A percentile compares a stretch with the other conserved stretches of the same genome.
These are phyloP conservation scores for Entoloma clypeatum DNA, from an alignment of 1,284 basidiomycete genomes.

Conservation along the genomic window DNA sequence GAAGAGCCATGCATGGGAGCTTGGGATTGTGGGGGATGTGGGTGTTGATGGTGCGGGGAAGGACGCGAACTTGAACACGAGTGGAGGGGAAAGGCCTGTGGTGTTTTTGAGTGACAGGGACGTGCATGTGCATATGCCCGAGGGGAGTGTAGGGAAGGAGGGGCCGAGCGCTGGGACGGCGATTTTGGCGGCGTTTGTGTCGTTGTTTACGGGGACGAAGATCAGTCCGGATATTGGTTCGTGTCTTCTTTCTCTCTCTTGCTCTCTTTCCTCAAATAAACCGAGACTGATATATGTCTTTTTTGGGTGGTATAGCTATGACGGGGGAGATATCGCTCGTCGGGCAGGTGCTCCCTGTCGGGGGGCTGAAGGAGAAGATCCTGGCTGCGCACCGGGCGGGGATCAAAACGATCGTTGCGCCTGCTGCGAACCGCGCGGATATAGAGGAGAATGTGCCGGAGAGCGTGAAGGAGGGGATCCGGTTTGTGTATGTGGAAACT, in stretches of 20 bases:
- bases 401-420: conserved; percentile 88
- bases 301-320: conserved; percentile 62
- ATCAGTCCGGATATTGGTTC: conserved; percentile 84
- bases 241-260: conserved; percentile 29
- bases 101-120: conserved; percentile 82
- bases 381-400: conserved; percentile 91
- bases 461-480: conserved; percentile 91
- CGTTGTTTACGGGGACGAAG: conserved; percentile 80
- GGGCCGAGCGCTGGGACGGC: conserved; percentile 96
- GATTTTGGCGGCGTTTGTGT: conserved; percentile 87
- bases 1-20: conserved; percentile 83
- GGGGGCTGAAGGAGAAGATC: conserved; percentile 94
- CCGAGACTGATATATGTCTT: conserved; percentile 7
- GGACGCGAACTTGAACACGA: too few species aligned
- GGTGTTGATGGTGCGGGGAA: too few species aligned
- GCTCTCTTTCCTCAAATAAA: neutral
- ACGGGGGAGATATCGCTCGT: conserved; percentile 93
- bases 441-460: conserved; percentile 95
- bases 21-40: conserved; percentile 77
- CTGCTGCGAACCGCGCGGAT: conserved; percentile 83
- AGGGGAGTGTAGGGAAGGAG: conserved; percentile 97
- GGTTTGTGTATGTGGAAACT: conserved; percentile 91
- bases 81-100: too few species aligned
- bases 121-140: conserved; percentile 94
- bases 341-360: conserved; percentile 90